Evolutionary conservation across 768 basidiomycete genomes (phyloP).

Genomic region (Phylloporus arenicola): DNA sequence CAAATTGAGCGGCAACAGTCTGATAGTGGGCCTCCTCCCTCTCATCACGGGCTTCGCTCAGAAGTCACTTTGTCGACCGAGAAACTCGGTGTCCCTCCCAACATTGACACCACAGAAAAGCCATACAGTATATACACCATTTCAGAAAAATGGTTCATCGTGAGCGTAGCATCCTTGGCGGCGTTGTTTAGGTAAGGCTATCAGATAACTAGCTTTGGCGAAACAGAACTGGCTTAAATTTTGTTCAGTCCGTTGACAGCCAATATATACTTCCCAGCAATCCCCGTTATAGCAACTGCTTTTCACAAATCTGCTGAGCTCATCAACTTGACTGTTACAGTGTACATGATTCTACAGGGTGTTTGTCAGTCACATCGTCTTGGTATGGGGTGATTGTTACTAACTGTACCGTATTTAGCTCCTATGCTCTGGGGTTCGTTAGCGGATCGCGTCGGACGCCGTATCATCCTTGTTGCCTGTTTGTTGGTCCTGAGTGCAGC

Average conservation of each 20-base stretch:
- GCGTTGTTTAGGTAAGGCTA: conserved; percentile 54
- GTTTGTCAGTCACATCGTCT: conserved; percentile 31
- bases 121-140: conserved; percentile 47
- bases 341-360: conserved; percentile 51
- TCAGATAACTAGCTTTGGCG: background rate
- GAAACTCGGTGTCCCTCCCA: background rate
- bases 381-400: background rate
- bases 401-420: conserved; percentile 31
- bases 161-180: conserved; percentile 54
- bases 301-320: conserved; percentile 63
- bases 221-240: background rate
- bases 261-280: conserved; percentile 76
- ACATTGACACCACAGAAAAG: conserved; percentile 1
- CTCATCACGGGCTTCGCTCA: background rate
- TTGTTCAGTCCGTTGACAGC: conserved; percentile 57
- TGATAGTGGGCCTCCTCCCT: background rate
- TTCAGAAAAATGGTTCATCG: conserved; percentile 66
- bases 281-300: conserved; percentile 55
- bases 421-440: conserved; percentile 60
- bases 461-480: conserved; percentile 60
- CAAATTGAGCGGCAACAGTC: conserved; percentile 3
- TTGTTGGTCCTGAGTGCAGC: conserved; percentile 57
- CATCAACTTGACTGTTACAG: conserved; percentile 73
- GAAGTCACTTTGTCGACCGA: background rate
- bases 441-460: conserved; percentile 60